Conservation (phyloP, 768 basidiomycete species). For the Tricholoma terreum region DNA sequence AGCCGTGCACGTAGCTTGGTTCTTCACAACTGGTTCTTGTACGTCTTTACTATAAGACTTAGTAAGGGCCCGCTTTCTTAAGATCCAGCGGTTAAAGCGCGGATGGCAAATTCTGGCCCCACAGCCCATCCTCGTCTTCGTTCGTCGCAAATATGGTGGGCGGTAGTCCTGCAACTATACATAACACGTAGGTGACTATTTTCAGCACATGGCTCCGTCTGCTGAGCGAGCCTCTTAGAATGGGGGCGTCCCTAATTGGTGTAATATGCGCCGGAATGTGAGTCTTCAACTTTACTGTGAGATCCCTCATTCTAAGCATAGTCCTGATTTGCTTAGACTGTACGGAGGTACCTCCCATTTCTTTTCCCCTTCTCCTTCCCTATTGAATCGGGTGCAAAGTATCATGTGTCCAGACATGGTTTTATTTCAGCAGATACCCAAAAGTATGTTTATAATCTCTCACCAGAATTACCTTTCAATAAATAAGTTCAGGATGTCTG, state of each 20-base stretch:
- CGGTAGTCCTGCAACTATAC: slow-evolving; percentile 18
- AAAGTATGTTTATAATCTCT: slow-evolving; percentile 24
- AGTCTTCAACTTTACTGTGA: slow-evolving; percentile 11
- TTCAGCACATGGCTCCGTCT: background rate
- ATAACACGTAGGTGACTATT: slow-evolving; percentile 33
- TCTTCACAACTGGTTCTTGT: slow-evolving; percentile 17
- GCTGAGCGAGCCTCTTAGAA: slow-evolving; percentile 25
- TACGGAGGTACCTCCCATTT: slow-evolving; percentile 45
- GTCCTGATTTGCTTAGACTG: slow-evolving; percentile 29
- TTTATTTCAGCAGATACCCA: slow-evolving; percentile 48
- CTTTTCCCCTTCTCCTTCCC: background rate
- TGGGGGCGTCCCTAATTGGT: slow-evolving; percentile 51
- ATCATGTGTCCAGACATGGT: slow-evolving; percentile 55
- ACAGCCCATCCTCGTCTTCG: slow-evolving; percentile 5
- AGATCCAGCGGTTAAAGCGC: slow-evolving; percentile 18
- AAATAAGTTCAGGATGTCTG: slow-evolving; percentile 36
- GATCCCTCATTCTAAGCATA: background rate
- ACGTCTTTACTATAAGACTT: slow-evolving; percentile 3
- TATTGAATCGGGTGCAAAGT: slow-evolving; percentile 31
- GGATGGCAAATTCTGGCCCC: slow-evolving; percentile 15
- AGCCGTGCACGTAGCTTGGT: background rate
- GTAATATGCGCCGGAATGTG: slow-evolving; percentile 47
- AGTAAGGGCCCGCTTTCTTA: slow-evolving; percentile 21
- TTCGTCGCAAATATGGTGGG: slow-evolving; percentile 16
- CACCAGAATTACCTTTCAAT: background rate